Evolutionary conservation across 495 filamentous ascomycete species (phyloP), one percentile per base, ranked within the genome.

Genomic region (Staphylotrichum longicolle): DNA sequence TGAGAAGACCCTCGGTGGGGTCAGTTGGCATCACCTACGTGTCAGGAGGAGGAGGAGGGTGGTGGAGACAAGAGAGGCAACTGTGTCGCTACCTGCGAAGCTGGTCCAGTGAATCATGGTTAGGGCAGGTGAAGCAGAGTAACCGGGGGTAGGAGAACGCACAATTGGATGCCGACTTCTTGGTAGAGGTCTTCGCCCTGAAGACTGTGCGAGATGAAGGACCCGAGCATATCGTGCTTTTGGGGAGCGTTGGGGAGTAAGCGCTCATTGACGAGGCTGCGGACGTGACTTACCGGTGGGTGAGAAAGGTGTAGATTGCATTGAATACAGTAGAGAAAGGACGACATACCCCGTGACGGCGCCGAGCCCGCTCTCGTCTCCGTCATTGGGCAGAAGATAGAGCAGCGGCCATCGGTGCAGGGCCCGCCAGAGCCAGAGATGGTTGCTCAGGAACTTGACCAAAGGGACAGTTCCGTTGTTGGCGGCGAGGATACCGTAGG

Each of bases 31-130:
- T 27, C 20, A 27, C 20, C 1, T 27, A 27, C 20, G 73, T 6
- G 71, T 72, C 11, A 87, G 64, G 30, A 89, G 69, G 62, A 83
- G 80, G 30, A 78, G 63, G 47, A 89, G 70, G 45, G 84, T 74
- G 2, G 77, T 79, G 50, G 78, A 78, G 66, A 89, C 79, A 8
- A 80, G 75, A 1, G 80, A 83, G 0, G 83, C 81, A 0, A 82
- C 85, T 10, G 86, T 87, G 61, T 91, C 87, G 7, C 85, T 81
- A n/a, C 85, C 85, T 3, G 85, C 86, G 9, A 87, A 74, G 49
- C 80, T 76, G 37, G 37, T n/a, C 14, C 0, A 27, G 12, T 46
- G 9, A 5, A 4, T 8, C n/a, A 20, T 4, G 48, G 32, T 77
- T 33, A 39, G 79, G 70, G 58, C 80, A 76, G 2, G 70, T 77